phyloP scores from a whole-genome alignment of 768 basidiomycete species.

The Macrolepiota fuliginosa region DNA sequence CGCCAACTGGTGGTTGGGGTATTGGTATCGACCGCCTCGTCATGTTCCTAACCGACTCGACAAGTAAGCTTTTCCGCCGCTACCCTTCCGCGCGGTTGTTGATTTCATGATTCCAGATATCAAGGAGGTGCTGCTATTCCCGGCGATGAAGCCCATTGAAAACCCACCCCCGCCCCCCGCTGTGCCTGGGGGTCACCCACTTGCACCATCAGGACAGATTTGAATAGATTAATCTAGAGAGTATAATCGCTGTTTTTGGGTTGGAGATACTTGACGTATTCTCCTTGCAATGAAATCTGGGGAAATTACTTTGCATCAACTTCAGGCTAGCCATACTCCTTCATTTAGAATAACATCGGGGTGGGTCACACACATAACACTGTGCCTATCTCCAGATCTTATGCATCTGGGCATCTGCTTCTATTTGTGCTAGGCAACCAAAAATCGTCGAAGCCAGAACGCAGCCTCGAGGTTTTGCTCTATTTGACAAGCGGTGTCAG shows the following conservation, averaged over 20 bases:
- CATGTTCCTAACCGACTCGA: conserved; percentile 99
- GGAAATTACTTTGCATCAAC: no score
- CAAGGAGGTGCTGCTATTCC: conserved; percentile 96
- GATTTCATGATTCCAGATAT: conserved; percentile 55
- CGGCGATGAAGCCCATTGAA: conserved; percentile 91
- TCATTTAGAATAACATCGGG: no score
- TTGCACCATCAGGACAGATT: conserved; percentile 32
- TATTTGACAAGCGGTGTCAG: no score
- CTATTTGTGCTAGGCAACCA: no score
- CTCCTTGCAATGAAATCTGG: not conserved
- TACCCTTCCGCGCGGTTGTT: not conserved
- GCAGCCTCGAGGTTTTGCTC: no score
- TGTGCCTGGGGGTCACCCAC: conserved; percentile 22
- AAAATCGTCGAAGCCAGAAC: no score
- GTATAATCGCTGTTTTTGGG: not conserved
- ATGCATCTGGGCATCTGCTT: no score
- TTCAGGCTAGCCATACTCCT: no score
- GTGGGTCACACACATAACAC: no score
- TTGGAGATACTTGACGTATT: not conserved
- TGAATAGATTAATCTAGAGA: conserved; percentile 16
- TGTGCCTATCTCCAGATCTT: no score
- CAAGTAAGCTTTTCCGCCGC: conserved; percentile 51
- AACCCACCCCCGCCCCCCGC: conserved; percentile 28
- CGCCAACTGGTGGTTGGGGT: conserved; percentile 98
- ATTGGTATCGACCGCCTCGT: conserved; percentile 94